Conservation (phyloP, 768 basidiomycete species). For the Boletus tylopilopsis region DNA sequence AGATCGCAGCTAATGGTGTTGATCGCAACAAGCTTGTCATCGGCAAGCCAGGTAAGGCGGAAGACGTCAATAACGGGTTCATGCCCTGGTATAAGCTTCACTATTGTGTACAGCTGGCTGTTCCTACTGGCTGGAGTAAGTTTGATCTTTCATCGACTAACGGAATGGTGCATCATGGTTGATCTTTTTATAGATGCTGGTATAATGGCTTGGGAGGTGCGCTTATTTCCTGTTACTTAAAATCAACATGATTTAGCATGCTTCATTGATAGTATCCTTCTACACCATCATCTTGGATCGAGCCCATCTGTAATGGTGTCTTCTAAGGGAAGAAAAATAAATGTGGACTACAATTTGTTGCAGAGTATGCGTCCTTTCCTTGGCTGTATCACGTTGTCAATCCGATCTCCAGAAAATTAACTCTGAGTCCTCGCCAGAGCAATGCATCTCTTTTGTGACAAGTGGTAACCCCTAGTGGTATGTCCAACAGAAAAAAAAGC, state of each 20-base stretch:
- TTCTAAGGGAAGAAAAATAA: too few species aligned
- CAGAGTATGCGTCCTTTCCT: too few species aligned
- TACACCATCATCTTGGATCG: constrained; percentile 36
- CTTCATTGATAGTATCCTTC: constrained; percentile 31
- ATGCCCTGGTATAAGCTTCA: constrained; percentile 57
- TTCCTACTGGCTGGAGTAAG: constrained; percentile 9
- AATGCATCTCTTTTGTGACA: too few species aligned
- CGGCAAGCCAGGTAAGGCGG: too few species aligned
- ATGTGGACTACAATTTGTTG: too few species aligned
- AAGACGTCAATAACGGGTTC: constrained; percentile 38
- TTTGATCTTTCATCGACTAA: background rate
- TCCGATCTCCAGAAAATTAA: too few species aligned
- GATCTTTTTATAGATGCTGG: background rate
- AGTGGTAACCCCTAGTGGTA: too few species aligned
- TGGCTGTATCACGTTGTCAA: too few species aligned
- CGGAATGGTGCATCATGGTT: background rate
- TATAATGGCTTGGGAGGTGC: background rate
- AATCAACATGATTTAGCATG: background rate
- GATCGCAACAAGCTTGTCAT: constrained; percentile 37
- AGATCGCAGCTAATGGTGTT: constrained; percentile 46
- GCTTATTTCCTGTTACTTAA: background rate
- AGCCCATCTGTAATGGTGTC: constrained; percentile 5
- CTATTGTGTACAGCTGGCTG: constrained; percentile 54
- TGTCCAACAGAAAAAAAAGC: too few species aligned
- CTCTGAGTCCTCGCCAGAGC: too few species aligned